Evolutionary conservation across 2,329 filamentous ascomycete species (phyloP).

Genomic region (Pseudonectria foliicola): DNA sequence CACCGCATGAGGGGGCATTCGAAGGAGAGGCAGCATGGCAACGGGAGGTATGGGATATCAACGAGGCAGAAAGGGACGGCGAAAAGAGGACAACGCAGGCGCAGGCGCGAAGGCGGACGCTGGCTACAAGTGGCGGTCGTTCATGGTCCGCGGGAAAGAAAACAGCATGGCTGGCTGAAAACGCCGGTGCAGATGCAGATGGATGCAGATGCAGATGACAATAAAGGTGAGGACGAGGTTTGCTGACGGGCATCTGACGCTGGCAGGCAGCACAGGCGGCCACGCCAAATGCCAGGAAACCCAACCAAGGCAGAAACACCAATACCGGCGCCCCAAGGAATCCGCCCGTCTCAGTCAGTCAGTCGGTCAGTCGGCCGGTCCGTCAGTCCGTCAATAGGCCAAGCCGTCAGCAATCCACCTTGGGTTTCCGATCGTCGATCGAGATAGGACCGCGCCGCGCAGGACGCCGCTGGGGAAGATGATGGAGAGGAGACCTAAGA

Average conservation of each 20-base stretch:
- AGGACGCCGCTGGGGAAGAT: too few relatives aligned
- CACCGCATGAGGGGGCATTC: constrained; percentile 45
- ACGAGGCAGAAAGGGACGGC: constrained; percentile 10
- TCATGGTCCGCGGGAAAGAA: constrained; percentile 39
- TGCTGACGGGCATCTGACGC: constrained; percentile 34
- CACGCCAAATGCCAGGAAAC: too few relatives aligned
- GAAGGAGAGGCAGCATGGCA: constrained; percentile 44
- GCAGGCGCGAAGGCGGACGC: too few relatives aligned
- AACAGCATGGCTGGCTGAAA: constrained; percentile 27
- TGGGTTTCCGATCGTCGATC: too few relatives aligned
- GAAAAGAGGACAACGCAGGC: constrained; percentile 19
- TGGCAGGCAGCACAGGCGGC: constrained; percentile 19
- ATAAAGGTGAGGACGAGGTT: too few relatives aligned
- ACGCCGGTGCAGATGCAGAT: constrained; percentile 20
- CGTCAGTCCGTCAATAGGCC: constrained; percentile 1
- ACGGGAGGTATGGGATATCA: constrained; percentile 19
- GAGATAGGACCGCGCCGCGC: too few relatives aligned
- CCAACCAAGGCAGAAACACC: constrained; percentile 12
- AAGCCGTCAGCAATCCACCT: too few relatives aligned
- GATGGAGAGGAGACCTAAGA: too few relatives aligned
- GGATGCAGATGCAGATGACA: too few relatives aligned
- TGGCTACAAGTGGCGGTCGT: constrained; percentile 20
- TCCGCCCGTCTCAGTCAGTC: constrained; percentile 4
- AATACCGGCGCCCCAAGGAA: constrained; percentile 5
- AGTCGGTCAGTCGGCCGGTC: constrained; percentile 1